Evolutionary conservation across 208 protist genomes (phyloP).

Genomic region (Pavlovales sp.): DNA sequence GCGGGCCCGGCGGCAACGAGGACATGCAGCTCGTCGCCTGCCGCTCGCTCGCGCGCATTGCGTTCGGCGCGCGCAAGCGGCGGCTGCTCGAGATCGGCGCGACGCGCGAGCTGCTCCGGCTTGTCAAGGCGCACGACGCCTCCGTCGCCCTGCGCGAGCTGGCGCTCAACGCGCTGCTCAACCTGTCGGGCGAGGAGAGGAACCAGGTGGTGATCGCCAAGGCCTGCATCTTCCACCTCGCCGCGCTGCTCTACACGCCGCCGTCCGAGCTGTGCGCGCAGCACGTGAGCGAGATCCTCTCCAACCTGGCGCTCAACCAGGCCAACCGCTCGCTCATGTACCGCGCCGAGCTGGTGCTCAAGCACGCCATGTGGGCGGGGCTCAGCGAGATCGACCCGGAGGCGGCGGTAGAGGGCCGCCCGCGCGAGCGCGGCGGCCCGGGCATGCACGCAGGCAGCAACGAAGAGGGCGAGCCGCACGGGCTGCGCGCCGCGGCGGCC

Average conservation of each 20-base stretch:
- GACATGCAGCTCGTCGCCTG: background rate
- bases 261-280: background rate
- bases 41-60: background rate
- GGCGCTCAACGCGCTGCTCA: slow-evolving; percentile 17
- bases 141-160: slow-evolving; percentile 6
- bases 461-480: too few relatives aligned
- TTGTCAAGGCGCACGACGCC: background rate
- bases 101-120: background rate
- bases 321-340: slow-evolving; percentile 14
- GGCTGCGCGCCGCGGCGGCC: background rate
- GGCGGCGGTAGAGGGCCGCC: background rate
- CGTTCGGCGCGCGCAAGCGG: background rate
- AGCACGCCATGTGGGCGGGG: background rate
- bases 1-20: background rate
- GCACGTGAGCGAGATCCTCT: background rate
- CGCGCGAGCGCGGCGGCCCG: too few relatives aligned
- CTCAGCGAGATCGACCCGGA: background rate
- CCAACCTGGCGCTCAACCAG: background rate
- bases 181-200: background rate
- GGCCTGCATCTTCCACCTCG: background rate
- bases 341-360: slow-evolving; percentile 9
- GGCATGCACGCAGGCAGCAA: too few relatives aligned
- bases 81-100: background rate
- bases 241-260: background rate
- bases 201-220: background rate